phyloP scores from a whole-genome alignment of 2,329 filamentous ascomycete species.

The Diaporthe ilicicola region DNA sequence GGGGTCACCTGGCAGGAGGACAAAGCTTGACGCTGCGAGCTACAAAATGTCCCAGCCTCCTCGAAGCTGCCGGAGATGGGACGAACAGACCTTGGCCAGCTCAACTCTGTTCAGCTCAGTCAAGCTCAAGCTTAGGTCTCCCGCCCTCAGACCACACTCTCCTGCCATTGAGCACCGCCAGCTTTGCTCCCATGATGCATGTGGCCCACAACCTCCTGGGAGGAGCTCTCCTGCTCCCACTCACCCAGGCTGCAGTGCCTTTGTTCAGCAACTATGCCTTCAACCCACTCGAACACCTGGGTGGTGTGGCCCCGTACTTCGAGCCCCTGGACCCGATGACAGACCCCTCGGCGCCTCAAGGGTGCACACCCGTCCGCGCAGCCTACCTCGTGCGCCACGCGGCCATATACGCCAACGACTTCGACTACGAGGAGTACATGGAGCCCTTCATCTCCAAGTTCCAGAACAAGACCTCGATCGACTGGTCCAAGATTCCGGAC shows the following conservation, averaged over 20 bases:
- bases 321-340: conserved; percentile 59
- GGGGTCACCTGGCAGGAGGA: neutral
- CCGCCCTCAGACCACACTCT: neutral
- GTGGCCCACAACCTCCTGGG: conserved; percentile 9
- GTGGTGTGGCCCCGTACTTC: conserved; percentile 66
- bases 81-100: neutral
- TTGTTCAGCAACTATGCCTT: conserved; percentile 59
- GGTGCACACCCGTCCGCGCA: conserved; percentile 59
- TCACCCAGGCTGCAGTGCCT: conserved; percentile 24
- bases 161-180: neutral
- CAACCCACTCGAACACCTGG: conserved; percentile 62
- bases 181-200: conserved; percentile 9
- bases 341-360: conserved; percentile 54
- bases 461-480: conserved; percentile 60
- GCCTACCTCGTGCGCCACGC: conserved; percentile 67
- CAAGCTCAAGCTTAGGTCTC: neutral
- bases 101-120: neutral
- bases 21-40: conserved; percentile 9
- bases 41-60: conserved; percentile 16
- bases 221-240: conserved; percentile 1
- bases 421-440: conserved; percentile 65
- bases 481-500: conserved; percentile 64
- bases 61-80: neutral
- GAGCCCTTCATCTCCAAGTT: conserved; percentile 66
- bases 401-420: conserved; percentile 68